Evolutionary conservation across 73 alveolate species (phyloP), one percentile per base, ranked within the genome.

Genomic region (Paramecium tetraurelia): DNA sequence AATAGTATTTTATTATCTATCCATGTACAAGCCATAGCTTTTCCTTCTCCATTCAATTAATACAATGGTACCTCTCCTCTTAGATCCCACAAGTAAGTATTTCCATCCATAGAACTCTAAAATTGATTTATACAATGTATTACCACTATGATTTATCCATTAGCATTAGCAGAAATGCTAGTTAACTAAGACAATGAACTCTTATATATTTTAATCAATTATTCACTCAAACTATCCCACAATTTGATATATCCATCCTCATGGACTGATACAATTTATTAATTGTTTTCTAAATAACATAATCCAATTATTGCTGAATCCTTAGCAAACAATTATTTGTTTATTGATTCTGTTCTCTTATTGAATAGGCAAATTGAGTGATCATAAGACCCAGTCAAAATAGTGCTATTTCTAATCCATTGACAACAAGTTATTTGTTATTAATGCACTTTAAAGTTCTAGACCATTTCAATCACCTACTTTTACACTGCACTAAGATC

Each of bases 31-130:
- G 70, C 44, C 10, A 80, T 44, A 16, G 57, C 75, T 46, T 80
- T 80, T 1, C 72, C 70, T 14, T 80, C 90, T 5, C 90, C 90
- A 22, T 80, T 48, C 11, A 80, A 22, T 44, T 33, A 31, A 80
- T 44, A 46, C 31, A 48, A 44, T 41, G 90, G 90, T 20, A 31
- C 27, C 12, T 80, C 90, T 41, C 63, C 46, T 24, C 90, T 80
- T 22, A 80, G 21, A 80, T 80, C 90, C 90, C 90, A 80, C 10
- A 43, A 20, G 6, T 80, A 44, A 14, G 57, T 58, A 41, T 80
- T 80, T 24, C 90, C 90, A 80, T 80, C 90, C 46, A 80, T 31
- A n/a, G 90, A 80, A 44, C 57, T 24, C 84, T 63, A 63, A 27
- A 14, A 27, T 16, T 1, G 4, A 18, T 18, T 22, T 27, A 63